Evolutionary conservation across 768 basidiomycete species (phyloP), one percentile per base, ranked within the genome.

Genomic region (Lactarius psammicola): DNA sequence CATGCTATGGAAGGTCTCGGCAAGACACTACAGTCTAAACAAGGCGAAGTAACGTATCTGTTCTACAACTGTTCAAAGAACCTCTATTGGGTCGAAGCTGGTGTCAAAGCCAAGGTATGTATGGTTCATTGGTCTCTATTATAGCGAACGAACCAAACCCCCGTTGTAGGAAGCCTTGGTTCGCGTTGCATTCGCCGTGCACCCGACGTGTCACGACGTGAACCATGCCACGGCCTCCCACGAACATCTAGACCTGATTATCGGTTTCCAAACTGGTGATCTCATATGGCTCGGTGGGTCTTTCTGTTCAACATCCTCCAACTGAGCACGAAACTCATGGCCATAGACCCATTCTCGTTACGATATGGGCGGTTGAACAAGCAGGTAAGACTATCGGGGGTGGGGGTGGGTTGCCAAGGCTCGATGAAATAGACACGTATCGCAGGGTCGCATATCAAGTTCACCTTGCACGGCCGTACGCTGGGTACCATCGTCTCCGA

Each of bases 231-330:
- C 95, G 2, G 86, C 91, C 8, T 88, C 87, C 3, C 78, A 88
- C 13, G 88, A 94, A 49, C 85, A 87, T 53, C 77, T 98, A 38
- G 95, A 98, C 71, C 81, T 97, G 7, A 84, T 98, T 65, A 89
- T 98, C 71, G 97, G 96, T 6, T 98, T 97, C 74, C 83, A 80
- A 67, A 92, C 95, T 0, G 97, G 97, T n/a, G 97, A 99, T 78
- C 80, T 99, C 42, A 78, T 98, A 57, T 98, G 97, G 97, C 81
- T 98, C 62, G 95, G 95, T 91, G 68, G 69, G 83, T 51, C 33
- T 10, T 3, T 23, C 13, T n/a, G 23, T 26, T 18, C 58, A 31
- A 53, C 38, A 55, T 28, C 65, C 64, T 65, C 33, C 53, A 57
- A 36, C 33, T 34, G 56, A 61, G 42, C 64, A 40, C 61, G 38